phyloP scores from a whole-genome alignment of 305 asterid genomes.

The Fraxinus velutina region DNA sequence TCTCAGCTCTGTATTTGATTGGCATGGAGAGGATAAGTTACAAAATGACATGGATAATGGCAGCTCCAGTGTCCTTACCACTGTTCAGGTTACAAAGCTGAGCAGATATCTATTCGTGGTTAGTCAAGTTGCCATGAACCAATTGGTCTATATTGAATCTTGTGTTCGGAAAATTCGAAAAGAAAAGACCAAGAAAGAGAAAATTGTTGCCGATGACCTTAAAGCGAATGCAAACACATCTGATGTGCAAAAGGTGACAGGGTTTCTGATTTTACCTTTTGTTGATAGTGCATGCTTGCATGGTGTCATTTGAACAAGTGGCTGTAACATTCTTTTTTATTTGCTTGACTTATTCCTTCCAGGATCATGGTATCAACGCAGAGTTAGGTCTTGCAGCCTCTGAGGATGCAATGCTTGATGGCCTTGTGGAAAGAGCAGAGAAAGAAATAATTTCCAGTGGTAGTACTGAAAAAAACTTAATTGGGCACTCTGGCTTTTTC shows the following conservation, averaged over 20 bases:
- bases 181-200: slow-evolving; percentile 69
- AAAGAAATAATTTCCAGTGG: slow-evolving; percentile 79
- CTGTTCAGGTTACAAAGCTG: slow-evolving; percentile 64
- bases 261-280: slow-evolving; percentile 1
- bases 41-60: slow-evolving; percentile 39
- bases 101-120: slow-evolving; percentile 68
- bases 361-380: slow-evolving; percentile 70
- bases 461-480: slow-evolving; percentile 58
- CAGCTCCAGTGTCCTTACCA: slow-evolving; percentile 36
- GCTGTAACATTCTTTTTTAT: slow-evolving; percentile 17
- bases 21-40: slow-evolving; percentile 40
- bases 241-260: slow-evolving; percentile 42
- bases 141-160: slow-evolving; percentile 72
- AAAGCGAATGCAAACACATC: slow-evolving; percentile 29
- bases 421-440: slow-evolving; percentile 76
- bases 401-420: slow-evolving; percentile 85
- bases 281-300: slow-evolving; percentile 10
- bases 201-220: slow-evolving; percentile 46
- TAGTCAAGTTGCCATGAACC: slow-evolving; percentile 91
- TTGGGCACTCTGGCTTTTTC: slow-evolving; percentile 71
- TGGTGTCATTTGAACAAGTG: slow-evolving; percentile 19
- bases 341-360: slow-evolving; percentile 25
- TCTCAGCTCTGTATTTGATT: slow-evolving; percentile 57
- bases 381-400: slow-evolving; percentile 92
- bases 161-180: slow-evolving; percentile 67